Percentiles rank a stretch among this genome's conserved stretches.
Evolutionary conservation across 176 grass and related monocot species (phyloP).

Genomic region (Hordeum marinum): DNA sequence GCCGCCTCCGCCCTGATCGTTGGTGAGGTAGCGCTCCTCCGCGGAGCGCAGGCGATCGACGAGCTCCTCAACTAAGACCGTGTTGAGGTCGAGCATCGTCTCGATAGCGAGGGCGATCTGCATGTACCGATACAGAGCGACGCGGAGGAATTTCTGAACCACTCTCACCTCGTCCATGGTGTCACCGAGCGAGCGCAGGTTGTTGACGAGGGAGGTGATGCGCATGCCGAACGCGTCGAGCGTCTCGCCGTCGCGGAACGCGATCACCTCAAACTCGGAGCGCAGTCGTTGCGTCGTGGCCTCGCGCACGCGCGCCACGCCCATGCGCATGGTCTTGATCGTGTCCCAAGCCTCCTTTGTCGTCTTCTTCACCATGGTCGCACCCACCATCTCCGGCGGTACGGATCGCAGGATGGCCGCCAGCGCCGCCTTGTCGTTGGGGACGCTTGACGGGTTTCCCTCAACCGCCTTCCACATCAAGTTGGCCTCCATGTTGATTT

Average conservation of each 20-base stretch:
- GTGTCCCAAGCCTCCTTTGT: too few species aligned
- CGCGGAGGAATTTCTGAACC: neutral
- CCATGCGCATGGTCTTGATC: too few species aligned
- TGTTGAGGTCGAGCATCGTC: neutral
- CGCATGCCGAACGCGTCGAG: neutral
- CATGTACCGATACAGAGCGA: neutral
- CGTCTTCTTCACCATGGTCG: too few species aligned
- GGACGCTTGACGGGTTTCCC: too few species aligned
- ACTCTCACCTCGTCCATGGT: neutral
- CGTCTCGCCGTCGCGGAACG: neutral
- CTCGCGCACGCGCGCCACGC: too few species aligned
- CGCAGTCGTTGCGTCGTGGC: too few species aligned
- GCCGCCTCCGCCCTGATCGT: neutral
- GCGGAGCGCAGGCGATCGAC: neutral
- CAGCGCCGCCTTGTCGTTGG: too few species aligned
- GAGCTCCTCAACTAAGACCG: neutral
- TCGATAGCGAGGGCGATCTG: neutral
- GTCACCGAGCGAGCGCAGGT: fast-evolving
- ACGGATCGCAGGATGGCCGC: too few species aligned
- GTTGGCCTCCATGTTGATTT: too few species aligned
- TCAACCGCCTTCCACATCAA: too few species aligned
- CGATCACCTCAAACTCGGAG: neutral
- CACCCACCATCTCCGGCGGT: too few species aligned
- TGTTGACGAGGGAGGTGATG: neutral
- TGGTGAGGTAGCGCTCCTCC: neutral